Percentiles rank a stretch among this genome's conserved stretches.
phyloP scores from a whole-genome alignment of 2,329 filamentous ascomycete genomes.

The Pezicula rhizophila region DNA sequence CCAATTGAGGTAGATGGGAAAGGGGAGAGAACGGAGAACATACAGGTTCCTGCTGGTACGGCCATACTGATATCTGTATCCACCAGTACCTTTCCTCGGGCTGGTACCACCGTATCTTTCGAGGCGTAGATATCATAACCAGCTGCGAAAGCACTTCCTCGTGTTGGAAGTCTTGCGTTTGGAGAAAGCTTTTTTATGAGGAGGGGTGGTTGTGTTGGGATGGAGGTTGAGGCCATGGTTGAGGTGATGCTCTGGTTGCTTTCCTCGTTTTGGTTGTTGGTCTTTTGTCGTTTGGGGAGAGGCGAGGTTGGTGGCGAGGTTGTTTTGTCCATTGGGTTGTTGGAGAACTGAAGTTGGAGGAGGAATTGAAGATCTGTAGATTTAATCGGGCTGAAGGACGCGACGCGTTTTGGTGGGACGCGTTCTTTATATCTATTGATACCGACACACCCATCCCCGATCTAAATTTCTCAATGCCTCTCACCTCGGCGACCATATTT shows the following conservation, averaged over 20 bases:
- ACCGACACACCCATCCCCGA: too few species aligned
- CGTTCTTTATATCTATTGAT: too few species aligned
- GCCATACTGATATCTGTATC: slow-evolving; percentile 89
- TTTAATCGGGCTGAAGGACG: too few species aligned
- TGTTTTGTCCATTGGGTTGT: slow-evolving; percentile 3
- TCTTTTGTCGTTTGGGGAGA: slow-evolving; percentile 25
- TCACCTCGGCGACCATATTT: too few species aligned
- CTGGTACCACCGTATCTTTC: slow-evolving; percentile 67
- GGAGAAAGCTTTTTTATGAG: slow-evolving; percentile 78
- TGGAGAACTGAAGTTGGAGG: too few species aligned
- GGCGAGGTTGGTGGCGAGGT: slow-evolving; percentile 22
- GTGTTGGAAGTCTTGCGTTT: slow-evolving; percentile 75
- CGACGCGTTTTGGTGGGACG: too few species aligned
- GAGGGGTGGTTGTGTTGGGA: slow-evolving; percentile 19
- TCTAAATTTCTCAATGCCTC: too few species aligned
- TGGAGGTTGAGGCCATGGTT: slow-evolving; percentile 10
- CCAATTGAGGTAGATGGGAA: neutral
- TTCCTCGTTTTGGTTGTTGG: slow-evolving; percentile 13
- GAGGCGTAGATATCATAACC: slow-evolving; percentile 91
- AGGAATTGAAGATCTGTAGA: too few species aligned
- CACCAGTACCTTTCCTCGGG: slow-evolving; percentile 77
- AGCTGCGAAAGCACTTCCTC: slow-evolving; percentile 82
- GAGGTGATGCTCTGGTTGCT: slow-evolving; percentile 2
- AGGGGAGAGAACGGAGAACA: slow-evolving; percentile 28
- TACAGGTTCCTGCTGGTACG: slow-evolving; percentile 85